phyloP scores from a whole-genome alignment of 1,284 basidiomycete species.

The Malassezia nana region DNA sequence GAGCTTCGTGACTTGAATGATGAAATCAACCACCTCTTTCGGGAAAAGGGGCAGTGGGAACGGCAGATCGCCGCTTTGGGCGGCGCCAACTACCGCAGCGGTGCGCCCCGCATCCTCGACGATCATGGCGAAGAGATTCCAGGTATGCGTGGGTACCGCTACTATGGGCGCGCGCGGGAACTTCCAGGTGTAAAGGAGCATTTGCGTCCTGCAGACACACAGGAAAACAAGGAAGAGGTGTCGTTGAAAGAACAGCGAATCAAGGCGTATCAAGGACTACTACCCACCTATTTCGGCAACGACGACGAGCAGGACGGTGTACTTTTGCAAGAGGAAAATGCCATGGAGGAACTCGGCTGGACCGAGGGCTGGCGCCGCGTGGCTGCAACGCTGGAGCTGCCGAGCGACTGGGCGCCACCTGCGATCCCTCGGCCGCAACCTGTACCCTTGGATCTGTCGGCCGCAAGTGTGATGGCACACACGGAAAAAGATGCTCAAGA shows the following conservation, averaged over 20 bases:
- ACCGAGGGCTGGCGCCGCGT: conserved; percentile 59
- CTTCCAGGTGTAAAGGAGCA: conserved; percentile 90
- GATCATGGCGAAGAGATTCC: conserved; percentile 81
- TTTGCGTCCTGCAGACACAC: conserved; percentile 61
- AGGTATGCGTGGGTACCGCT: conserved; percentile 98
- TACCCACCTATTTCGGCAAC: conserved; percentile 82
- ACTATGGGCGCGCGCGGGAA: conserved; percentile 93
- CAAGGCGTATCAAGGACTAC: conserved; percentile 79
- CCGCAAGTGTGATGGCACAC: conserved; percentile 47
- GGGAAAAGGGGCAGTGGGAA: conserved; percentile 95
- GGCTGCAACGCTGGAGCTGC: conserved; percentile 5
- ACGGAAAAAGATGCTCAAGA: background rate
- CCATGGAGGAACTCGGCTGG: conserved; percentile 55
- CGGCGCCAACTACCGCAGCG: conserved; percentile 88
- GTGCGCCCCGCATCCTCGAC: conserved; percentile 76
- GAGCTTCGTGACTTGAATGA: conserved; percentile 94
- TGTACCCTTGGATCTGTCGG: conserved; percentile 35
- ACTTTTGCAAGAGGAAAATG: conserved; percentile 52
- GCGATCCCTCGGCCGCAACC: conserved; percentile 4
- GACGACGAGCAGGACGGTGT: conserved; percentile 68
- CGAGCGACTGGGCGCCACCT: background rate
- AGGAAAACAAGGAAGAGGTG: conserved; percentile 69
- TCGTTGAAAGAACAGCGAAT: conserved; percentile 62
- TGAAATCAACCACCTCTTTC: conserved; percentile 89
- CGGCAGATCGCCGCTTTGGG: conserved; percentile 89